Evolutionary conservation across 2,329 filamentous ascomycete species (phyloP).

Genomic region (Fusarium palustre): DNA sequence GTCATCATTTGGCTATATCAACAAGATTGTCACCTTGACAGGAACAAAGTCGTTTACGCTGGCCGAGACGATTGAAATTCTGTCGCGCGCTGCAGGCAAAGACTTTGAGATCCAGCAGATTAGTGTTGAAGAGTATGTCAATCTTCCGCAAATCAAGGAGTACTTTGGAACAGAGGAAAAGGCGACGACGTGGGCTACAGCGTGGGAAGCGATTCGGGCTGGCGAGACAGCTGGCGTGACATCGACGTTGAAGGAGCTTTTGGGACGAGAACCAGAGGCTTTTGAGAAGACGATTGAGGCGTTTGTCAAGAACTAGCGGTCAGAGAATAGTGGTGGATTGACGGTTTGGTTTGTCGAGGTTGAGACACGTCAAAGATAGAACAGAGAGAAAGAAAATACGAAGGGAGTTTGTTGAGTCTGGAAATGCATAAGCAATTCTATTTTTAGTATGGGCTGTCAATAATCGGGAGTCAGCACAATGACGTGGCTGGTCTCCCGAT

Average conservation of each 20-base stretch:
- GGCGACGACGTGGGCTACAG: slow-evolving; percentile 32
- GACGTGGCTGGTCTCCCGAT: not conserved
- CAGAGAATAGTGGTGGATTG: not conserved
- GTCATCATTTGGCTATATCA: not conserved
- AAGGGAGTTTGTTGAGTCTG: not conserved
- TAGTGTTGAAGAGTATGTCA: slow-evolving; percentile 26
- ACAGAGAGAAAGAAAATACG: not conserved
- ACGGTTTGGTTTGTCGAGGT: not conserved
- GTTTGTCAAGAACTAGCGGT: slow-evolving; percentile 1
- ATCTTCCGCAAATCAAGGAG: slow-evolving; percentile 13
- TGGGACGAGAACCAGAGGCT: slow-evolving; percentile 26
- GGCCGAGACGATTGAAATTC: slow-evolving; percentile 5
- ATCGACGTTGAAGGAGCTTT: not conserved
- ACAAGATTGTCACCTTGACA: slow-evolving; percentile 23
- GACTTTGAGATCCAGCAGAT: slow-evolving; percentile 10
- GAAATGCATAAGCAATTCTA: not conserved
- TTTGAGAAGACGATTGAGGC: slow-evolving; percentile 28
- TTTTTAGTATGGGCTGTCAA: slow-evolving; percentile 3
- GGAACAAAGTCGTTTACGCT: slow-evolving; percentile 15
- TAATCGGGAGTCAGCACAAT: not conserved
- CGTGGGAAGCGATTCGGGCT: slow-evolving; percentile 31
- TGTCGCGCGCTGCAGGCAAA: not conserved
- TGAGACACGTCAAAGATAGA: not conserved
- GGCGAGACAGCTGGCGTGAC: slow-evolving; percentile 26
- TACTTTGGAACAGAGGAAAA: slow-evolving; percentile 15